Evolutionary conservation across 148 eudicot genomes (phyloP), one percentile per base, ranked within the genome.

Genomic region (Rhododendron mucronatum): DNA sequence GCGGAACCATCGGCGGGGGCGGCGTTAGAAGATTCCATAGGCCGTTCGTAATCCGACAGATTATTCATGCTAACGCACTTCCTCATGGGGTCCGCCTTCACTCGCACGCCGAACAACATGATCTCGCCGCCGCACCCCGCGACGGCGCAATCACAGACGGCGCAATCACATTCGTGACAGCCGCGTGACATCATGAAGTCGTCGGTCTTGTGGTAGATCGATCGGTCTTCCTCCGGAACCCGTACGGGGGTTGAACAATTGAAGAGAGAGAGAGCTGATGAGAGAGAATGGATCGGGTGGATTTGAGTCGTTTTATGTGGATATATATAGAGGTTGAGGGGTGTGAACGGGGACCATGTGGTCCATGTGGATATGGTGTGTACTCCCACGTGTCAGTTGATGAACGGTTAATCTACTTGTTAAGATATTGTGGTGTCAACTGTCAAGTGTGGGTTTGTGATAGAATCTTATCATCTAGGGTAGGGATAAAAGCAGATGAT

Each of bases 11-110:
- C 85, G 35, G 5, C 59, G 21, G 39, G 39, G 3, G 30, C 83
- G 73, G 73, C 61, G 74, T 86, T 89, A 0, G 90, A 77, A 0
- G 84, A 75, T 41, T 88, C 89, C 6, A 78, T 59, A 7, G 84
- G 90, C 12, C 88, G 93, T 48, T 89, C 89, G 84, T 95, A 95
- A 28, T 95, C 92, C 7, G 96, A 93, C 5, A 95, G 92, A 53
- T 95, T 88, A 79, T 92, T 95, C 87, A 95, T 89, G 69, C 96
- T 93, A 5, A 95, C 94, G 84, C 98, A 92, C 92, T 95, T 95
- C 82, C 98, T 91, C 93, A 95, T 91, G 1, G 96, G 92, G 85
- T 95, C 98, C 20, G 90, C 93, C 84, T 85, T 92, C 1, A 95
- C 91, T n/a, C 98, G 91, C 4, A 95, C 96, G 9, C 98, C 98